phyloP scores from a whole-genome alignment of 495 filamentous ascomycete species.

The Neurospora africana region DNA sequence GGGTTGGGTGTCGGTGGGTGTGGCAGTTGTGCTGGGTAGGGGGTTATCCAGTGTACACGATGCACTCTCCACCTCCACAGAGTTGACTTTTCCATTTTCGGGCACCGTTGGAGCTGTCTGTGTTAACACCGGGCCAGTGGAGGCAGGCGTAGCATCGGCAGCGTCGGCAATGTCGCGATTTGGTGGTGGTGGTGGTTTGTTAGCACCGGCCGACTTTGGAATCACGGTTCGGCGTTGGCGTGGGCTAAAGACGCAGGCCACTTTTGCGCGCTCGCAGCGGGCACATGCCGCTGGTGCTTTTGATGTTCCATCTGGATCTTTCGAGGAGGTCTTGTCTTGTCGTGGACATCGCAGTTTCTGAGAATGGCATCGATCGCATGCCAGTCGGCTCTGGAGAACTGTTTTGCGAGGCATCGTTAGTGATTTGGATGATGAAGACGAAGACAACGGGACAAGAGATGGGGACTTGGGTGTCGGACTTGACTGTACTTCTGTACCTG shows the following conservation, averaged over 20 bases:
- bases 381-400: not conserved
- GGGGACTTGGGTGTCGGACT: not conserved
- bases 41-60: not conserved
- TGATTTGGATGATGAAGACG: not conserved
- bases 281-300: not conserved
- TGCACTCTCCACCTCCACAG: not conserved
- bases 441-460: not conserved
- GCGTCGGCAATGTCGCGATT: not conserved
- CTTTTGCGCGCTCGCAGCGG: slow-evolving; percentile 4
- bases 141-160: not conserved
- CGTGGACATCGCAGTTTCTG: slow-evolving; percentile 6
- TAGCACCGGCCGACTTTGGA: not conserved
- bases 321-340: not conserved
- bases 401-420: slow-evolving; percentile 3
- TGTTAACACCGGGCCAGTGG: not conserved
- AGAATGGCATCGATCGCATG: slow-evolving; percentile 6
- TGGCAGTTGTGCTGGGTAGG: not conserved
- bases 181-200: not conserved
- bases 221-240: slow-evolving; percentile 1
- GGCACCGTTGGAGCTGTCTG: not conserved
- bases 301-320: not conserved
- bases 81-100: not conserved
- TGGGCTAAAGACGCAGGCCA: slow-evolving; percentile 6
- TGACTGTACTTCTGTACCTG: not conserved
- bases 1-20: not conserved